Conservation (phyloP, 2,329 filamentous ascomycete species). For the Clonostachys sp. region DNA sequence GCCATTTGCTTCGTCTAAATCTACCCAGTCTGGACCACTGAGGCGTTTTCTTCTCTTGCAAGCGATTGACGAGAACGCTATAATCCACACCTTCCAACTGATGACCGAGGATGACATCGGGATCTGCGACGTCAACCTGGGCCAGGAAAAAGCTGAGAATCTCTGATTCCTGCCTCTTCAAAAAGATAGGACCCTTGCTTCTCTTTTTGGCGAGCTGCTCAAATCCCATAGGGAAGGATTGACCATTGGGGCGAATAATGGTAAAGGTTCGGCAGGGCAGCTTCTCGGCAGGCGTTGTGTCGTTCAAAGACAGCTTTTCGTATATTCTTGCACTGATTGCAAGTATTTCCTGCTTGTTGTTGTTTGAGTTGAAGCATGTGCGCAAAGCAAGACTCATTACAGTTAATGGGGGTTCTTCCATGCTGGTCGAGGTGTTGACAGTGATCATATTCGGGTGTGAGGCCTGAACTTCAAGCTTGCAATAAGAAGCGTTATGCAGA, state of each 20-base stretch:
- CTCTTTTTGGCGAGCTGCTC: slow-evolving; percentile 69
- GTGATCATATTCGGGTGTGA: slow-evolving; percentile 73
- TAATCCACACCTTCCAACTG: slow-evolving; percentile 97
- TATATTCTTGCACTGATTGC: slow-evolving; percentile 90
- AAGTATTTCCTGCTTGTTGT: slow-evolving; percentile 95
- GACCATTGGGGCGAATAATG: slow-evolving; percentile 74
- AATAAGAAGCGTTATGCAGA: slow-evolving; percentile 91
- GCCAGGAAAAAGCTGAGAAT: slow-evolving; percentile 86
- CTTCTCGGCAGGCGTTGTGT: slow-evolving; percentile 84
- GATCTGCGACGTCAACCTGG: slow-evolving; percentile 81
- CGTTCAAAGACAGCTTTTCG: slow-evolving; percentile 79
- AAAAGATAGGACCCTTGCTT: slow-evolving; percentile 68
- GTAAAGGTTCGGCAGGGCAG: slow-evolving; percentile 90
- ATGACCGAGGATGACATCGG: slow-evolving; percentile 90
- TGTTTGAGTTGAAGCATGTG: slow-evolving; percentile 82
- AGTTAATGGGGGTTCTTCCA: slow-evolving; percentile 82
- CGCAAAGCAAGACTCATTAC: slow-evolving; percentile 93
- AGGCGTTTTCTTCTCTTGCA: slow-evolving; percentile 86
- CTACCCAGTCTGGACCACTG: slow-evolving; percentile 93
- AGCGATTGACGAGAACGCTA: slow-evolving; percentile 79
- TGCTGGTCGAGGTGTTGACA: slow-evolving; percentile 69
- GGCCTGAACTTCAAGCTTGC: slow-evolving; percentile 87
- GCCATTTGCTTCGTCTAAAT: slow-evolving; percentile 80
- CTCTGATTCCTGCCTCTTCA: slow-evolving; percentile 79
- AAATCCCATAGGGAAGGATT: slow-evolving; percentile 80